Conservation (phyloP, 768 basidiomycete genomes). For the Phanerochaete sordida region DNA sequence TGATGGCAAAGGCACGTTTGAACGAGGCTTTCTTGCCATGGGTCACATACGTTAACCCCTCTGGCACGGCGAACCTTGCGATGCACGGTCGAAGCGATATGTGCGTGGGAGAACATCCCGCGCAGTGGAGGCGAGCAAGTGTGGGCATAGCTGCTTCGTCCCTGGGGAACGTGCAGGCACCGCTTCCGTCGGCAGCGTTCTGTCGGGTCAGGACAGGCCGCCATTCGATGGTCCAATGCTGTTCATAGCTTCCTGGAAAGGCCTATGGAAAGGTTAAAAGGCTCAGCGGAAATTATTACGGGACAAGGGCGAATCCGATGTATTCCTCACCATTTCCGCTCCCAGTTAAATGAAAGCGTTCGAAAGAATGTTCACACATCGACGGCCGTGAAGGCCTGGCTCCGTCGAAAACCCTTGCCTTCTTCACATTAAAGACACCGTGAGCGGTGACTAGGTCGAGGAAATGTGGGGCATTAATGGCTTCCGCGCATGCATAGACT, state of each 20-base stretch:
- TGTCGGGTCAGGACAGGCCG: background rate
- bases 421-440: background rate
- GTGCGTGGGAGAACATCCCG: background rate
- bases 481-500: no score
- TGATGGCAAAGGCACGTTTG: background rate
- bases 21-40: background rate
- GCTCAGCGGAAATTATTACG: conserved; percentile 3
- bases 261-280: conserved; percentile 8
- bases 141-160: background rate
- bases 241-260: background rate
- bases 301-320: background rate
- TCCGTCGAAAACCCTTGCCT: background rate
- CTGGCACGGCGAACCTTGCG: background rate
- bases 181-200: background rate
- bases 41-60: background rate
- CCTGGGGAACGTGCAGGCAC: background rate
- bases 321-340: conserved; percentile 5
- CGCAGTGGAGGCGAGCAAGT: background rate
- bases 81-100: background rate
- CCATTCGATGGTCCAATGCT: background rate
- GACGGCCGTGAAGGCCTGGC: background rate
- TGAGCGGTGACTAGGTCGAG: background rate
- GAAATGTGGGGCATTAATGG: no score
- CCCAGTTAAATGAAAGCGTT: background rate
- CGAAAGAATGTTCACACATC: background rate